Evolutionary conservation across 768 basidiomycete species (phyloP).

Genomic region (Cyclocybe aegerita): DNA sequence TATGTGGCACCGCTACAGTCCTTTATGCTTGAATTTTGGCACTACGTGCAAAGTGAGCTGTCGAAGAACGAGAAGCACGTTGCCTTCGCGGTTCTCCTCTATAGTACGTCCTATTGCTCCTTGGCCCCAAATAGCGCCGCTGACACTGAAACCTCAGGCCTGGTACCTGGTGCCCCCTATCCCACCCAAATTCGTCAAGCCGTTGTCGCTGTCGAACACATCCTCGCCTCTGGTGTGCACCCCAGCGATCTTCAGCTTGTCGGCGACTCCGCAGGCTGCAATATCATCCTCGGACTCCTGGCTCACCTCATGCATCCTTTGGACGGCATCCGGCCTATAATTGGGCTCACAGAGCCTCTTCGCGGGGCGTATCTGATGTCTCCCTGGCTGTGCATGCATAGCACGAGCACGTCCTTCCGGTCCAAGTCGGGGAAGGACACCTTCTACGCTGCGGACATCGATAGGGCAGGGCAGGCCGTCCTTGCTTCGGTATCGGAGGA

Average conservation of each 20-base stretch:
- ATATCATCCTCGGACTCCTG: conserved; percentile 26
- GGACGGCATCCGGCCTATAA: conserved; percentile 14
- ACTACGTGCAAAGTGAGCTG: conserved; percentile 13
- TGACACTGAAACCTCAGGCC: conserved; percentile 9
- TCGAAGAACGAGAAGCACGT: not conserved
- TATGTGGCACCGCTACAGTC: not conserved
- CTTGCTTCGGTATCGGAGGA: not conserved
- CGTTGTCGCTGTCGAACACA: conserved; percentile 24
- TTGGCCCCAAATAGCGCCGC: not conserved
- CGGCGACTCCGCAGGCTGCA: conserved; percentile 34
- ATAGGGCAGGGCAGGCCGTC: not conserved
- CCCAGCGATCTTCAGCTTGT: conserved; percentile 26
- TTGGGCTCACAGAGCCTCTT: conserved; percentile 14
- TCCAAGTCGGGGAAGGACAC: conserved; percentile 5
- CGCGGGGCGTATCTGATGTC: conserved; percentile 29
- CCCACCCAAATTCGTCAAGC: conserved; percentile 29
- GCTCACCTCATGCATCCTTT: conserved; percentile 31
- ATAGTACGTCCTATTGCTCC: not conserved
- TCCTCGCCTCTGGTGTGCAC: conserved; percentile 23
- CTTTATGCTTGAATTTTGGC: conserved; percentile 11
- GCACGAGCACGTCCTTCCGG: conserved; percentile 5
- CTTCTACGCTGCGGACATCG: not conserved
- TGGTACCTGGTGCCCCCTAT: conserved; percentile 25
- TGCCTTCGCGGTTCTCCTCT: conserved; percentile 7
- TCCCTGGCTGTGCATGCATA: conserved; percentile 23